Evolutionary conservation across 805 yeast genomes (phyloP), one percentile per base, ranked within the genome.

Genomic region (Barnettozyma sp.): DNA sequence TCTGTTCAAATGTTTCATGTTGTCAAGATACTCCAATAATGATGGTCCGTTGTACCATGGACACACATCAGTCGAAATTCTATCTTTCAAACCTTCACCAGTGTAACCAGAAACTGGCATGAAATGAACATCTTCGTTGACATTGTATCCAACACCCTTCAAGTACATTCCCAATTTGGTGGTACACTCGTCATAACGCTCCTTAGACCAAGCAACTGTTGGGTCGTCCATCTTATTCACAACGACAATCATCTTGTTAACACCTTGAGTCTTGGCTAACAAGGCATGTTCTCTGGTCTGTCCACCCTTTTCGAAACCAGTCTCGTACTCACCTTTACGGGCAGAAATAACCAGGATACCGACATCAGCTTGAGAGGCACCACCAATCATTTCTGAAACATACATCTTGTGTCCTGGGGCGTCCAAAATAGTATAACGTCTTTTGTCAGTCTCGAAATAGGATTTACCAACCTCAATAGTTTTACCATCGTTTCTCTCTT

Each of bases 391-490:
- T 63, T 87, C 94, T 38, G 97, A 86, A 45, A 92, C 97, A 59
- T 92, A 92, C 86, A 92, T 82, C 69, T 92, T 92, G 71, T 92
- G 99, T 35, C 99, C 99, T 47, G 99, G 99, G 7, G 99, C 99
- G 63, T 92, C 99, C 60, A 92, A 76, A 50, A 92, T 87, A 29
- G 98, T 90, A 70, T 92, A 92, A 64, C 97, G 81, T 69, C 98
- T 82, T 69, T 85, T 87, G 21, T 88, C 97, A 41, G 98, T 92
- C 70, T 92, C 99, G 54, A 92, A 92, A 55, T 82, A 87, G 16
- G 97, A 94, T 58, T 88, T 87, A 58, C 98, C 99, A 41, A 92
- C 97, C 67, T 92, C 98, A 52, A 92, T 94, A 47, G 99, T 92
- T 70, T 92, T 92, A 71, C 99, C 99, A 65, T 92, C 97, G 54